These are phyloP conservation scores for Ophiosphaerella narmari DNA, from an alignment of 2,329 filamentous ascomycete species.

Conservation along the genomic window DNA sequence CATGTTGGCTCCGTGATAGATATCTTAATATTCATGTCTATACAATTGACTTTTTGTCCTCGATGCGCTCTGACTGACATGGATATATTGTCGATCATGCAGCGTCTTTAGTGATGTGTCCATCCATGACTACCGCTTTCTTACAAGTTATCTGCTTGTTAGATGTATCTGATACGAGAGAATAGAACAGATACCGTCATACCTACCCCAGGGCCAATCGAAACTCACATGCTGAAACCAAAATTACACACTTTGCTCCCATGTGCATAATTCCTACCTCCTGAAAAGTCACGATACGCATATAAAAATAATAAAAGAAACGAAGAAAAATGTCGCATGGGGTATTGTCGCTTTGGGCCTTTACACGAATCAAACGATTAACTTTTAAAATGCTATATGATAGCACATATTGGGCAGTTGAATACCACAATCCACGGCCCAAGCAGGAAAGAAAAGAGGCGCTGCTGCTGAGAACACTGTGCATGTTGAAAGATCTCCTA, in stretches of 20 bases:
- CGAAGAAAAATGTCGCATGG: conserved; percentile 5
- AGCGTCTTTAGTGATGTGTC: no score
- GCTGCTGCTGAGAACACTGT: neutral
- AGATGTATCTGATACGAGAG: no score
- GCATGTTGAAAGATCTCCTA: neutral
- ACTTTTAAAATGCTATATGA: conserved; percentile 1
- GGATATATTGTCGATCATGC: no score
- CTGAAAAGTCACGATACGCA: neutral
- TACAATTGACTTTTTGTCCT: neutral
- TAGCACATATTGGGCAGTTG: conserved; percentile 1
- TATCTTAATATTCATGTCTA: neutral
- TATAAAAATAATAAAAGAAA: neutral
- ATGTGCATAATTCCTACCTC: neutral
- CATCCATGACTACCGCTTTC: no score
- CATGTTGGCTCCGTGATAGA: neutral
- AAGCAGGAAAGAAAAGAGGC: neutral
- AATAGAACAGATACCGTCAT: no score
- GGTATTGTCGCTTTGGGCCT: conserved; percentile 23
- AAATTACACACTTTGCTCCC: no score
- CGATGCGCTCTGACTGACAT: no score
- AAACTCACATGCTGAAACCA: no score
- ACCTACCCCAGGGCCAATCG: no score
- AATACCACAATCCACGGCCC: neutral
- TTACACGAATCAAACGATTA: neutral
- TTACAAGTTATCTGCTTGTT: no score